Evolutionary conservation across 148 eudicot species (phyloP).

Genomic region (Heliamphora exappendiculata): DNA sequence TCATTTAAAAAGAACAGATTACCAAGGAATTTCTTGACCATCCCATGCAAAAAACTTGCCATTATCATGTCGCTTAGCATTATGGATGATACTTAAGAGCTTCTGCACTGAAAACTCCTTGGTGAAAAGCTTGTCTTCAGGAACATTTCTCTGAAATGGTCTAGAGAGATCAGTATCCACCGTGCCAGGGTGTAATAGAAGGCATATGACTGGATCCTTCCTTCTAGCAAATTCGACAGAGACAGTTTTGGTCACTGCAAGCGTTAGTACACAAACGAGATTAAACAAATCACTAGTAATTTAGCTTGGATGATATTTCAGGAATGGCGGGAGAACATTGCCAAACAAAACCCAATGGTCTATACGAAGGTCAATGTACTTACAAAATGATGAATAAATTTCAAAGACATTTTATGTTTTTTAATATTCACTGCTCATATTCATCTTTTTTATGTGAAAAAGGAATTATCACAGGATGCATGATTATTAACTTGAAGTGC

Average conservation of each 20-base stretch:
- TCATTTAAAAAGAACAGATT: background rate
- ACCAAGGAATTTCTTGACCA: conserved; percentile 96
- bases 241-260: conserved; percentile 76
- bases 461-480: background rate
- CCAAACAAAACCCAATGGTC: background rate
- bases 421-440: background rate
- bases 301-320: background rate
- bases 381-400: background rate
- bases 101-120: conserved; percentile 73
- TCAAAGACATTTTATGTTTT: background rate
- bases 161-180: conserved; percentile 86
- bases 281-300: background rate
- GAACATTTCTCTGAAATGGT: conserved; percentile 84
- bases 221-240: conserved; percentile 79
- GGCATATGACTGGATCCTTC: conserved; percentile 75
- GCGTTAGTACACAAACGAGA: background rate
- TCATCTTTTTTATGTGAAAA: background rate
- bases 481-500: background rate
- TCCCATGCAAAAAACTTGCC: conserved; percentile 99
- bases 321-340: background rate
- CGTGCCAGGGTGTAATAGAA: conserved; percentile 88
- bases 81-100: conserved; percentile 66
- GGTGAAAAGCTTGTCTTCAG: conserved; percentile 78
- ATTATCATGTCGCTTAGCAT: conserved; percentile 55
- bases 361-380: background rate